Base-by-base conservation (phyloP, 345 rosid species). In the Zanthoxylum bungeanum region DNA sequence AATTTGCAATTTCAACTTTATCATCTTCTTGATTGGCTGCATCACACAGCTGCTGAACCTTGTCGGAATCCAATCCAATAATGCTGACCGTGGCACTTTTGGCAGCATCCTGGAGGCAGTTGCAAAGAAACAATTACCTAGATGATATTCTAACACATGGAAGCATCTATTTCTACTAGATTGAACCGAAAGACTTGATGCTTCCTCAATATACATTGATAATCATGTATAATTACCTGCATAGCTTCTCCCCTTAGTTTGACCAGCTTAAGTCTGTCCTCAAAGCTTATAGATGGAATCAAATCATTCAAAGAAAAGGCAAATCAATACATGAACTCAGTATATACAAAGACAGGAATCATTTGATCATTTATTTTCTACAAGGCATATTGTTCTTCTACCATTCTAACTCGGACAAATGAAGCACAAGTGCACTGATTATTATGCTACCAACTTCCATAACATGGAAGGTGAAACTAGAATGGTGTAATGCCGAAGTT, bases 191-290 rank as follows among this genome's bases (percentile, higher is more conserved):
- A 4, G 17, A 44, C 16, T 44, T 4, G 4, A 44, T 44, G 12
- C 50, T 76, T 49, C 31, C 16, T 47, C 37, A 69, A 44, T 44
- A 44, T 19, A 44, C 19, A 44, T 44, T 44, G 49, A 55, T 44
- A n/a, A n/a, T n/a, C n/a, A n/a, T n/a, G n/a, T n/a, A n/a, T n/a
- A 9, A 40, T 70, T 69, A 87, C 99, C 92, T 96, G 99, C 96
- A 96, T 96, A 25, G 98, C 99, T 85, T 93, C 95, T 72, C 99
- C 97, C 78, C 97, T 82, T 65, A 88, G 91, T 85, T 93, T 96
- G 71, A 96, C 98, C 82, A 93, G 86, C 86, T 85, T 91, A 19
- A 96, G 93, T 67, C 98, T 98, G 47, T 93, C 98, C 80, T 96
- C 97, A 12, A 96, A 96, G 91, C 98, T n/a, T 80, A 57, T 7